Evolutionary conservation across 768 basidiomycete species (phyloP), one percentile per base, ranked within the genome.

Genomic region (Coprinopsis sp.): DNA sequence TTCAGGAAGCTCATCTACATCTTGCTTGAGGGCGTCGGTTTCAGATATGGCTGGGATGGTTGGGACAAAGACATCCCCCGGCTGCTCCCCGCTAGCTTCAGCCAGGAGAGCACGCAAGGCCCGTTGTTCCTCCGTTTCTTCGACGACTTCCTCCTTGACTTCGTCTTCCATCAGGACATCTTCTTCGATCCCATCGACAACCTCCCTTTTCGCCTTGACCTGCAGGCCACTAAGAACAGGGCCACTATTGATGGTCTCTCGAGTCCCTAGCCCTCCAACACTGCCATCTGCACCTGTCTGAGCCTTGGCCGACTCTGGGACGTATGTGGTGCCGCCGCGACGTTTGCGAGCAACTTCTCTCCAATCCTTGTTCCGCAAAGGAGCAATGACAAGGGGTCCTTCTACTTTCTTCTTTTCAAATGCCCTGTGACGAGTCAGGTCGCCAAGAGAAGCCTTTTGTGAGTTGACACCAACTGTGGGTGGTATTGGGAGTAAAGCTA

Each of bases 361-460:
- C 95, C 95, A 99, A 60, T 99, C 94, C 22, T 81, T 78, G 58
- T 97, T 95, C 56, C 91, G 72, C 36, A 90, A 71, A 1, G 91
- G 72, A 13, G 94, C 84, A 36, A 99, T 98, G 29, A 96, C 81
- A 7, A 96, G 75, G 0, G 88, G 88, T 3, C 70, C 78, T 31
- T 77, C 60, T 10, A 61, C 70, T 51, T 71, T 71, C 33, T 67
- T 73, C 45, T 71, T 68, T 46, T 70, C 72, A 52, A 68, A 66
- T 24, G 76, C 56, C 46, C 76, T 82, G 47, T n/a, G n/a, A n/a
- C 12, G 55, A 54, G 57, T 46, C 41, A 49, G 46, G 47, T 53
- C 51, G 45, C 53, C 48, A 47, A 58, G 50, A 45, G 45, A 56
- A 51, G 52, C 54, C 84, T 84, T 69, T 58, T 78, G 84, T 88